A percentile compares a stretch with the other conserved stretches of the same genome.
phyloP scores from a whole-genome alignment of 2,329 filamentous ascomycete genomes.

The Penicillium expansum region DNA sequence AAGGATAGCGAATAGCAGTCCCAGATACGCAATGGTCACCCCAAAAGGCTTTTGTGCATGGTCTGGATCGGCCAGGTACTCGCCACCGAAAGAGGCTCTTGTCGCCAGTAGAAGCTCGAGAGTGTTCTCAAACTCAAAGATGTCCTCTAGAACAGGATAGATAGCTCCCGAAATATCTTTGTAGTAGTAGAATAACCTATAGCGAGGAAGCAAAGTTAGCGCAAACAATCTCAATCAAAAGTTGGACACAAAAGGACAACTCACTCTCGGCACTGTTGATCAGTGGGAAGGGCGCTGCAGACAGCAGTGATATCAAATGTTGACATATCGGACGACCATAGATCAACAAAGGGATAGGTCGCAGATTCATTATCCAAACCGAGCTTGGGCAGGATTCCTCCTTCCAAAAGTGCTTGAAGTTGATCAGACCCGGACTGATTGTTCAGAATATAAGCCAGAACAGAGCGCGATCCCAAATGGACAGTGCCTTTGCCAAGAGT shows the following conservation, averaged over 20 bases:
- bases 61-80: constrained; percentile 45
- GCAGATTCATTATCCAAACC: constrained; percentile 63
- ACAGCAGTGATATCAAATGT: constrained; percentile 57
- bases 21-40: constrained; percentile 58
- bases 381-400: constrained; percentile 61
- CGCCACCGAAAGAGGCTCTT: constrained; percentile 45
- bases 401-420: constrained; percentile 56
- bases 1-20: constrained; percentile 60
- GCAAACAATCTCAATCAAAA: background rate
- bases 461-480: constrained; percentile 60
- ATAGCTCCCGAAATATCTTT: constrained; percentile 59
- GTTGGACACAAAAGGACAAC: constrained; percentile 17
- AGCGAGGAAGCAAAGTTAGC: constrained; percentile 5
- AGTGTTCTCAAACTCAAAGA: constrained; percentile 54
- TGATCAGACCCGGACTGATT: constrained; percentile 51
- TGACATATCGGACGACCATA: constrained; percentile 62
- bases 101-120: constrained; percentile 55
- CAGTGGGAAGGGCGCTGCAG: constrained; percentile 57
- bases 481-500: constrained; percentile 60
- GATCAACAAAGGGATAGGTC: constrained; percentile 63
- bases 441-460: constrained; percentile 59
- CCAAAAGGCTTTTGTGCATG: constrained; percentile 57
- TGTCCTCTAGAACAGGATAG: constrained; percentile 60
- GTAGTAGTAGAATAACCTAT: constrained; percentile 56
- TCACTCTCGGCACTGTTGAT: constrained; percentile 55